Evolutionary conservation across 768 basidiomycete genomes (phyloP).

Genomic region (Suillus subalutaceus): DNA sequence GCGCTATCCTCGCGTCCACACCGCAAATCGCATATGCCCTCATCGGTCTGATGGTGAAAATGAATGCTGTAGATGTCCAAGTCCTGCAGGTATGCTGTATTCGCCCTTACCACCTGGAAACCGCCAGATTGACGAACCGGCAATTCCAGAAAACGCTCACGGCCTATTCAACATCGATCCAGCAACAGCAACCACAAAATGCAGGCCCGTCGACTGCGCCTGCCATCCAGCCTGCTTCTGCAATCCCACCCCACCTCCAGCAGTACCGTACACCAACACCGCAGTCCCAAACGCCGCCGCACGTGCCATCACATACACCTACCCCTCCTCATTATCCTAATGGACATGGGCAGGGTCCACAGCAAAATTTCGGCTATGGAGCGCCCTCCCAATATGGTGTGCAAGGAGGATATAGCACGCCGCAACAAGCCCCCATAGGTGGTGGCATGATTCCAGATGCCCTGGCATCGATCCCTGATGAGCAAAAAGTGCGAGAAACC

Average conservation of each 20-base stretch:
- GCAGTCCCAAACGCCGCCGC: conserved; percentile 31
- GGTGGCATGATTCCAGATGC: conserved; percentile 46
- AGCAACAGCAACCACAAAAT: conserved; percentile 14
- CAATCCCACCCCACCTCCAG: conserved; percentile 48
- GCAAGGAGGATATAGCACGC: conserved; percentile 20
- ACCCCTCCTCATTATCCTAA: conserved; percentile 20
- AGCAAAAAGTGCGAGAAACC: conserved; percentile 53
- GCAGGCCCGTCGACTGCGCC: conserved; percentile 23
- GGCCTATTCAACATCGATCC: conserved; percentile 39
- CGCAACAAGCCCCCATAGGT: conserved; percentile 20
- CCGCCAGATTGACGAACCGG: not conserved
- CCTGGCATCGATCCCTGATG: conserved; percentile 64
- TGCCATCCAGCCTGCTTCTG: conserved; percentile 34
- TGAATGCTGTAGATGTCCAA: conserved; percentile 73
- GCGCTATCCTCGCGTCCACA: conserved; percentile 67
- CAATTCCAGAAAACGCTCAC: conserved; percentile 61
- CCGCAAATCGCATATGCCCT: conserved; percentile 79
- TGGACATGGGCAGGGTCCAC: conserved; percentile 31
- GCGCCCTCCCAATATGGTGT: conserved; percentile 19
- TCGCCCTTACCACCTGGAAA: not conserved
- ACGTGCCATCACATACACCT: conserved; percentile 15
- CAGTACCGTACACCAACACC: conserved; percentile 41
- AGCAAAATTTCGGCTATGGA: conserved; percentile 23
- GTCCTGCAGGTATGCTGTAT: conserved; percentile 64
- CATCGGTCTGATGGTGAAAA: conserved; percentile 76